Evolutionary conservation across 1,284 basidiomycete genomes (phyloP).

Genomic region (Puccinia horiana): DNA sequence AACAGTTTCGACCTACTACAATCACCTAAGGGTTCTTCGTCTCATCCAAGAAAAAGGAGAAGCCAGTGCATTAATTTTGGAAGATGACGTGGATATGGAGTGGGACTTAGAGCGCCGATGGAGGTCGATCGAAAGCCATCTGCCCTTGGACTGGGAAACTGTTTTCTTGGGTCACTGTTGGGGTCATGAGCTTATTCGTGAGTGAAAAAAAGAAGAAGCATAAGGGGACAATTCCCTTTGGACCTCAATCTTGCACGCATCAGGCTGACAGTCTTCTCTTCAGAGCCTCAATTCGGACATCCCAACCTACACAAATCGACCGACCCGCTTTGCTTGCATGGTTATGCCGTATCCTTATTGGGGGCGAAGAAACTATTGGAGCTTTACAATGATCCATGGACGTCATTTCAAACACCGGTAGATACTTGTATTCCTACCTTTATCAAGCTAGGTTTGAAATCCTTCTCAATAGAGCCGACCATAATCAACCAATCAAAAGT

Average conservation of each 20-base stretch:
- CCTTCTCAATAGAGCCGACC: slow-evolving; percentile 58
- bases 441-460: slow-evolving; percentile 58
- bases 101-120: slow-evolving; percentile 66
- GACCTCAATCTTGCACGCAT: slow-evolving; percentile 62
- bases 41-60: slow-evolving; percentile 56
- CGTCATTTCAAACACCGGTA: slow-evolving; percentile 56
- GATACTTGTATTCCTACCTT: slow-evolving; percentile 68
- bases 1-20: slow-evolving; percentile 73
- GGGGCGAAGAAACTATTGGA: slow-evolving; percentile 53
- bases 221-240: neutral
- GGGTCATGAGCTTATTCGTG: slow-evolving; percentile 54
- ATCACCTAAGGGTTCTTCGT: slow-evolving; percentile 67
- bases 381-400: slow-evolving; percentile 56
- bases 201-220: slow-evolving; percentile 27
- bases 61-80: slow-evolving; percentile 66
- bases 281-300: slow-evolving; percentile 73
- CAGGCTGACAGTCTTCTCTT: slow-evolving; percentile 56
- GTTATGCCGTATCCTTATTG: slow-evolving; percentile 54
- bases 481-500: slow-evolving; percentile 58
- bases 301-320: slow-evolving; percentile 67
- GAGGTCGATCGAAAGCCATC: slow-evolving; percentile 63
- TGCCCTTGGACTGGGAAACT: slow-evolving; percentile 73
- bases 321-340: slow-evolving; percentile 56
- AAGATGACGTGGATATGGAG: slow-evolving; percentile 80
- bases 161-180: slow-evolving; percentile 68